Evolutionary conservation across 108 stramenopile genomes (phyloP).

Genomic region (Nitzschia palea): DNA sequence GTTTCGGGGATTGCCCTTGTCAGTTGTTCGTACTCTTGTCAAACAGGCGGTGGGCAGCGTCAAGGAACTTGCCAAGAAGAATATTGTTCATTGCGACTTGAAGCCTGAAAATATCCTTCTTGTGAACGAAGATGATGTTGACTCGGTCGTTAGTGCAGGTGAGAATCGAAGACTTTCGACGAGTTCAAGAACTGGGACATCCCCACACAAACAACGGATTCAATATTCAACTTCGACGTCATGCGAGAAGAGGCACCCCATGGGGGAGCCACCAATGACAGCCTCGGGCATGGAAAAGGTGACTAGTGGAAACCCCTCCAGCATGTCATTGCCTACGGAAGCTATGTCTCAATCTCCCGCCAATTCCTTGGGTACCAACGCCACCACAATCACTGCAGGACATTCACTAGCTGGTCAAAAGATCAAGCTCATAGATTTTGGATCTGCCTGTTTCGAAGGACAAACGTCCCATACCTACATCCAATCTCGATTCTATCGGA

Average conservation of each 20-base stretch:
- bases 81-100: conserved; percentile 96
- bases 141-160: conserved; percentile 39
- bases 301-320: neutral
- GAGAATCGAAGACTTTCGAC: conserved; percentile 8
- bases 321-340: neutral
- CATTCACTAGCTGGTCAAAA: conserved; percentile 14
- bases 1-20: conserved; percentile 91
- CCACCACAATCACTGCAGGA: neutral
- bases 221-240: neutral
- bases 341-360: neutral
- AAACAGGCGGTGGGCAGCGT: conserved; percentile 69
- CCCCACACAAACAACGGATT: neutral
- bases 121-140: conserved; percentile 48
- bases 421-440: conserved; percentile 97
- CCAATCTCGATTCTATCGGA: conserved; percentile 98
- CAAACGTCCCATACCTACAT: conserved; percentile 93
- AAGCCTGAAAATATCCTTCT: conserved; percentile 99
- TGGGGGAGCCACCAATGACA: neutral
- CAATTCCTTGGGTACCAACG: neutral
- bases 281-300: neutral
- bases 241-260: neutral
- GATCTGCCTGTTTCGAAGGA: conserved; percentile 93
- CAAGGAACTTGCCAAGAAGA: conserved; percentile 60
- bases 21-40: conserved; percentile 71
- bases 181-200: neutral